Base-by-base conservation (phyloP, 2,329 filamentous ascomycete genomes). In the Capronia coronata region DNA sequence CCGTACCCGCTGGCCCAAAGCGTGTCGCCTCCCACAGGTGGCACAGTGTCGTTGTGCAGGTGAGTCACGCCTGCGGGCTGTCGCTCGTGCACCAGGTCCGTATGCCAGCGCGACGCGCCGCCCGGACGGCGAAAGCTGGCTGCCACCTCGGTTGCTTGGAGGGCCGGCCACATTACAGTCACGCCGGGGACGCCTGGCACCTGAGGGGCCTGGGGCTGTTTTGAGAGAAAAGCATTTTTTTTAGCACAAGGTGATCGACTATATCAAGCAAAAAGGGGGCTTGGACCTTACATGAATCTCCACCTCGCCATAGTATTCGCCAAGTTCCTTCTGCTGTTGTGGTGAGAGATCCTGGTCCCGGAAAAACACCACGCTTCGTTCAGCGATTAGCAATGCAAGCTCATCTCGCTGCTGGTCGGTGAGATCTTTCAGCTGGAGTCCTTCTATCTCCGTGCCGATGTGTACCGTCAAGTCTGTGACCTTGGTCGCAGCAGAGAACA, bases 351-450 rank as follows among this genome's bases (percentile, higher is more conserved):
- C 68, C 53, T 77, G 74, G 41, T 71, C 63, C 9, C 74, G 69
- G 45, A 77, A 67, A 60, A 77, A 75, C 2, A 76, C 70, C 2
- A 77, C 74, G 16, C 74, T 73, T 13, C 74, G 62, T 47, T 74
- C 64, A 1, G 73, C 75, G 58, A 77, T 52, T 30, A 54, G 35
- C 10, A 54, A 71, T 19, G 80, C 83, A 0, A 87, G 69, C 58
- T 87, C 83, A 1, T 79, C 75, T 22, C 86, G 64, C 14, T 84
- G 68, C 42, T 82, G 76, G 49, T 86, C 81, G 0, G 79, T 73
- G 58, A 77, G 75, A 34, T 87, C 80, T 37, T 64, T 64, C 30
- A 75, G 58, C 45, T 68, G 71, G 2, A 69, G 66, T 11, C 62
- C 62, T 3, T 64, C 64, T 45, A 67, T 72, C 57, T 73, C 70